Evolutionary conservation across 1,139 yeast genomes (phyloP).

Genomic region (Geotrichum citri-aurantii): DNA sequence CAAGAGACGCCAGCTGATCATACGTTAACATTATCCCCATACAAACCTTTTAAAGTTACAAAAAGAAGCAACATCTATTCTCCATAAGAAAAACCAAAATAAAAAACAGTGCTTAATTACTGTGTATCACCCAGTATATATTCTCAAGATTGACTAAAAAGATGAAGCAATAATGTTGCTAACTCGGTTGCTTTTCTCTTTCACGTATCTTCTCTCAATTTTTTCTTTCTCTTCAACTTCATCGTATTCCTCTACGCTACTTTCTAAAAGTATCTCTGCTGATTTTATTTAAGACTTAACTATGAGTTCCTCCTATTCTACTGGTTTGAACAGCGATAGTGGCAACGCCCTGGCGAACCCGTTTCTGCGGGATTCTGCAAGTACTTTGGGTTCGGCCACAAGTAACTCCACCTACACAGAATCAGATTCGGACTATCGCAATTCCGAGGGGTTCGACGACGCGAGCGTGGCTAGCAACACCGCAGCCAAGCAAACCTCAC

Average conservation of each 20-base stretch:
- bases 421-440: conserved; percentile 34
- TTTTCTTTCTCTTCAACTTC: neutral
- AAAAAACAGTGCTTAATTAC: neutral
- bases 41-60: neutral
- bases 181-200: neutral
- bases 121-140: neutral
- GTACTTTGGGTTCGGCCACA: neutral
- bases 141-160: neutral
- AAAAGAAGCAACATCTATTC: neutral
- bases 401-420: conserved; percentile 33
- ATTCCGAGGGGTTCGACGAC: conserved; percentile 8
- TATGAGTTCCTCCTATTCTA: neutral
- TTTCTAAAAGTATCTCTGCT: neutral
- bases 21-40: neutral
- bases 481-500: conserved; percentile 1
- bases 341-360: neutral
- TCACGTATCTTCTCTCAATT: neutral
- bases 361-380: neutral
- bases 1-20: neutral
- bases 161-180: neutral
- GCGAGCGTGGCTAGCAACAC: conserved; percentile 6
- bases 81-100: too few relatives aligned
- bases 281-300: neutral
- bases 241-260: neutral
- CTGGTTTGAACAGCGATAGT: neutral